Base-by-base conservation (phyloP, 129 eudicot species). In the Scalesia atractyloides region DNA sequence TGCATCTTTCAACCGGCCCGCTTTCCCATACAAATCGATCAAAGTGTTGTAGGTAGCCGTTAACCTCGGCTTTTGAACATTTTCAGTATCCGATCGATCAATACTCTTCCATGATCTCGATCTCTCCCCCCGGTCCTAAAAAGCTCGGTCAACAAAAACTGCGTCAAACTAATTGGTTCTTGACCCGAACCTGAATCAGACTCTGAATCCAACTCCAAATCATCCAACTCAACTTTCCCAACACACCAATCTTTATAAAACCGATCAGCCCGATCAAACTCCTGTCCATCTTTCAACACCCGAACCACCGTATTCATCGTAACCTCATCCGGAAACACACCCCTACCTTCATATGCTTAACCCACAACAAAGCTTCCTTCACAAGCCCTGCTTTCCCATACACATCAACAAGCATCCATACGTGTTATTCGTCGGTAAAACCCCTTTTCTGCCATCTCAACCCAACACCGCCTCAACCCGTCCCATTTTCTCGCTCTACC, bases 351-450 rank as follows among this genome's bases (percentile, higher is more conserved):
- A 92, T 89, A 64, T 89, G 94, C 73, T 87, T 92, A 74, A 92
- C 84, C 98, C 98, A 92, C 68, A 89, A 77, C 79, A 92, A 85
- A 1, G 96, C 82, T 68, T 89, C 98, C 73, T 82, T 85, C 7
- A 85, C 92, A 41, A 92, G 80, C 39, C 98, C 98, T 0, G 96
- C 95, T 75, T 88, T 89, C 16, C 98, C 98, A 80, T 87, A 92
- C 80, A 87, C 95, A 78, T 87, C 95, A 59, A 92, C 85, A 64
- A 92, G 98, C 89, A 89, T 89, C 82, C 76, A 34, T 89, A 87
- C 5, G 95, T 87, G 66, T 87, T 85, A 79, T 89, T 87, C 14
- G 95, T 89, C 0, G 98, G 88, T 22, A 87, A 12, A 66, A 89
- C 83, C 0, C 90, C 33, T 82, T 86, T 12, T 78, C 77, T 0